A percentile compares a stretch with the other conserved stretches of the same genome.
Evolutionary conservation across 768 basidiomycete genomes (phyloP).

Genomic region (Trichaptum fuscoviolaceum): DNA sequence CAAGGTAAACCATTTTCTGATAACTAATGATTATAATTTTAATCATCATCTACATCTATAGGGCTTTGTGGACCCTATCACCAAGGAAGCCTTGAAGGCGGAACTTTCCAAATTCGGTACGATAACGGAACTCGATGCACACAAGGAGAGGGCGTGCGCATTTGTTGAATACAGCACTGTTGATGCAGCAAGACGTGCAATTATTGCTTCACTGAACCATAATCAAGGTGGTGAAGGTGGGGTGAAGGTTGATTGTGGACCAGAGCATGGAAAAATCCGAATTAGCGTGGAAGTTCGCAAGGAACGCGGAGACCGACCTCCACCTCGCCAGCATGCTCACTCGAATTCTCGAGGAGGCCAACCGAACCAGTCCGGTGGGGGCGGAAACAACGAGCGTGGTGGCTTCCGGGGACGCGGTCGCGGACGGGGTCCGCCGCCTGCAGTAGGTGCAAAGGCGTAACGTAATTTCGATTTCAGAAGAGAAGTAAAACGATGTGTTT

Average conservation of each 20-base stretch:
- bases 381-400: conserved; percentile 5
- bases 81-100: conserved; percentile 42
- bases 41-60: conserved; percentile 21
- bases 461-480: neutral
- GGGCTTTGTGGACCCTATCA: conserved; percentile 70
- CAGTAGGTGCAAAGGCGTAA: neutral
- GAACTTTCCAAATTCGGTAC: conserved; percentile 66
- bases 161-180: conserved; percentile 84
- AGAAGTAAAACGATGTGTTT: neutral
- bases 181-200: conserved; percentile 83
- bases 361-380: conserved; percentile 30
- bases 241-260: conserved; percentile 66
- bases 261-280: conserved; percentile 42
- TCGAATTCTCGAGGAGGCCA: conserved; percentile 47
- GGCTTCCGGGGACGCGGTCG: conserved; percentile 33
- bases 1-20: conserved; percentile 52
- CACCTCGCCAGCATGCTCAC: conserved; percentile 31
- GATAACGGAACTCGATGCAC: conserved; percentile 85
- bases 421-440: conserved; percentile 24
- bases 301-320: conserved; percentile 81
- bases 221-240: conserved; percentile 85
- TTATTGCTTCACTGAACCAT: conserved; percentile 61
- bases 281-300: conserved; percentile 86
- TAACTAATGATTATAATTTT: neutral
- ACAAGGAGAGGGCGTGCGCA: conserved; percentile 84